These are phyloP conservation scores for Eucalyptus urophylla DNA, from an alignment of 345 rosid genomes.

Conservation along the genomic window DNA sequence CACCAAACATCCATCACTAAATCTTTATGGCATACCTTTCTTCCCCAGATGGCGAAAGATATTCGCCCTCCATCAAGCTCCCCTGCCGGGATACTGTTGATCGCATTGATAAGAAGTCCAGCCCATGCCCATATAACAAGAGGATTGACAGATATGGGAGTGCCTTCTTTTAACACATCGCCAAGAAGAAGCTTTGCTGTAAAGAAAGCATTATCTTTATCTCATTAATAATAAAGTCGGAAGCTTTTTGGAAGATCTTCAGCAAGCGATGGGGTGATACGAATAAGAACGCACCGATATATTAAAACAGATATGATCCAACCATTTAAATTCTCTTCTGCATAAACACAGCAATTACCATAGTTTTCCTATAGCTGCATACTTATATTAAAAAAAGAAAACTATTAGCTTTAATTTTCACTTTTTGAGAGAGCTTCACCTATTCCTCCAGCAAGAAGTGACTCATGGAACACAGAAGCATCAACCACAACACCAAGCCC, in stretches of 20 bases:
- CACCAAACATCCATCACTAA: not conserved
- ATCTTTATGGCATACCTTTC: constrained; percentile 46
- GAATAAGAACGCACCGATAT: not conserved
- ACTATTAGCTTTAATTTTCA: not conserved
- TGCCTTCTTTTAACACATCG: constrained; percentile 78
- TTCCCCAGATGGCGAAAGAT: constrained; percentile 85
- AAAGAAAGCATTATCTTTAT: not conserved
- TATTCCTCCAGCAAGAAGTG: constrained; percentile 78
- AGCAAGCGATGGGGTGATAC: not conserved
- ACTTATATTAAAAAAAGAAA: not conserved
- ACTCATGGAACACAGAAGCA: constrained; percentile 89
- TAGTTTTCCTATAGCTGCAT: not conserved
- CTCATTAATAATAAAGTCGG: not conserved
- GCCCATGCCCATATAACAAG: constrained; percentile 94
- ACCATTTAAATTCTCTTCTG: not conserved
- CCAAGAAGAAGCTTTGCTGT: constrained; percentile 86
- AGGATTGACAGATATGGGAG: constrained; percentile 74
- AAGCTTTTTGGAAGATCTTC: not conserved
- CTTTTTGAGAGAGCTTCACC: constrained; percentile 32
- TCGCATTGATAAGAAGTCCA: constrained; percentile 86
- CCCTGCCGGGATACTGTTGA: constrained; percentile 96
- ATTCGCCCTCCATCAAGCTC: constrained; percentile 90
- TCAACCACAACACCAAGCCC: constrained; percentile 83
- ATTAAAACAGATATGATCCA: not conserved
- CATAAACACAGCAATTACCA: not conserved